phyloP scores from a whole-genome alignment of 768 basidiomycete species.

The Suillus luteus region DNA sequence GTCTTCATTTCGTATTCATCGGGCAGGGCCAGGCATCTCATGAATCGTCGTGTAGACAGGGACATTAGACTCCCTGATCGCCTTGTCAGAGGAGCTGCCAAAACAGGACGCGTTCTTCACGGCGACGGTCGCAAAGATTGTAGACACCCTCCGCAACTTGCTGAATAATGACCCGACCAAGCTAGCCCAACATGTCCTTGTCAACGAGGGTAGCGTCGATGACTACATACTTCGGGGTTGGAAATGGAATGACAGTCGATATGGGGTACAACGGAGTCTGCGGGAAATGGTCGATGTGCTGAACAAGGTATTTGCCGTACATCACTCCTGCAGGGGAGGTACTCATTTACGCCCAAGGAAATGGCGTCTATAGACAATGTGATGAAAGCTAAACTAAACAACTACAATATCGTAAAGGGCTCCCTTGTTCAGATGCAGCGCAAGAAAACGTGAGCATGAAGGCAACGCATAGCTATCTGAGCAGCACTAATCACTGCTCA shows the following conservation, averaged over 20 bases:
- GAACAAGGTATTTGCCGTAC: conserved; percentile 62
- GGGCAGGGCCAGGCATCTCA: conserved; percentile 14
- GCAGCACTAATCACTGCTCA: background rate
- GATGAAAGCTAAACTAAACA: conserved; percentile 88
- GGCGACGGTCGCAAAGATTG: conserved; percentile 83
- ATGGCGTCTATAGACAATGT: conserved; percentile 92
- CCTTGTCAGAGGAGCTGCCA: conserved; percentile 88
- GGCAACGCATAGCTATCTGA: background rate
- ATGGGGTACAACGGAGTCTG: conserved; percentile 79
- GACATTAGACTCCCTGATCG: conserved; percentile 86
- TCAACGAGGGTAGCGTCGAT: conserved; percentile 80
- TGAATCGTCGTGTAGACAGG: conserved; percentile 64
- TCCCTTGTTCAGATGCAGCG: conserved; percentile 89
- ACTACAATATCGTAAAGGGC: conserved; percentile 94
- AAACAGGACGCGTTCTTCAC: conserved; percentile 92
- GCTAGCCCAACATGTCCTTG: conserved; percentile 71
- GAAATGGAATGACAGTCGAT: conserved; percentile 94
- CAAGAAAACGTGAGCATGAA: conserved; percentile 76
- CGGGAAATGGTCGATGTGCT: conserved; percentile 84
- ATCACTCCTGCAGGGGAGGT: conserved; percentile 4
- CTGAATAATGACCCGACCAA: conserved; percentile 84
- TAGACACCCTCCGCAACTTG: conserved; percentile 90
- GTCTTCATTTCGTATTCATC: conserved; percentile 41
- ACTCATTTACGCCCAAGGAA: conserved; percentile 57
- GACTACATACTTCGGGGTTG: conserved; percentile 79